Evolutionary conservation across 2,329 filamentous ascomycete genomes (phyloP).

Genomic region (Arthrinium phaeospermum): DNA sequence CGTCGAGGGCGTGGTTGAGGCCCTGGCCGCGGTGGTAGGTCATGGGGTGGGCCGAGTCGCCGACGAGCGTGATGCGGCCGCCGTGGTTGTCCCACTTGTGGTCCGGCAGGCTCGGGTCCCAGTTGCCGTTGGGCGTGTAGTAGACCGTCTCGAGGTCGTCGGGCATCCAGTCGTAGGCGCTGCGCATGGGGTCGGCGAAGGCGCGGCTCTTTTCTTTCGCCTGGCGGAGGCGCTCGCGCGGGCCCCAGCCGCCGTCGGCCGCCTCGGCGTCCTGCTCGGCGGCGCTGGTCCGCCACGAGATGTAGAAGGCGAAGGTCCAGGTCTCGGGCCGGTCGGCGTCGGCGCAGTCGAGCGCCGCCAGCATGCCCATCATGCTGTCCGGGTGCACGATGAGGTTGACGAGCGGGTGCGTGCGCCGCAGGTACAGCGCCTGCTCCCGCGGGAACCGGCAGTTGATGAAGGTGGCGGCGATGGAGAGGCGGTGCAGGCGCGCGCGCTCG

Average conservation of each 20-base stretch:
- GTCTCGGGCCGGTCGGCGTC: constrained; percentile 42
- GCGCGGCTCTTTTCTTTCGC: constrained; percentile 44
- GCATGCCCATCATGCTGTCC: constrained; percentile 49
- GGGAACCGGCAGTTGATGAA: constrained; percentile 50
- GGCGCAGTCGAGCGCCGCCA: constrained; percentile 46
- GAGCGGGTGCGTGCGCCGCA: constrained; percentile 49
- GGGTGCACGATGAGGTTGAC: constrained; percentile 50
- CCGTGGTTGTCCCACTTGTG: constrained; percentile 39
- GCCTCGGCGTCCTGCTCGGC: constrained; percentile 47
- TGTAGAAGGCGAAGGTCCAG: constrained; percentile 55
- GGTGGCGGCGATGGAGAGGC: constrained; percentile 49
- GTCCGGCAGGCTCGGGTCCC: constrained; percentile 38
- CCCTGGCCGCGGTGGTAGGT: constrained; percentile 52
- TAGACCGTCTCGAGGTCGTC: constrained; percentile 36
- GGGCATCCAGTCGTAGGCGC: constrained; percentile 41
- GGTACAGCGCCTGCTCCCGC: constrained; percentile 47
- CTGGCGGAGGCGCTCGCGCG: constrained; percentile 44
- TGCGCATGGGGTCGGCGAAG: constrained; percentile 52
- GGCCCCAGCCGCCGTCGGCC: constrained; percentile 33
- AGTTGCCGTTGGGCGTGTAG: constrained; percentile 37
- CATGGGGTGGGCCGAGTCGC: constrained; percentile 44
- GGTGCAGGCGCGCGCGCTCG: constrained; percentile 38
- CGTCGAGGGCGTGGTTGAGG: constrained; percentile 52
- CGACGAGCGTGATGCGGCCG: constrained; percentile 39
- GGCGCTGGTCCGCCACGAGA: constrained; percentile 47